phyloP scores from a whole-genome alignment of 805 yeast species.

The Sugiyamaella chiloensis region DNA sequence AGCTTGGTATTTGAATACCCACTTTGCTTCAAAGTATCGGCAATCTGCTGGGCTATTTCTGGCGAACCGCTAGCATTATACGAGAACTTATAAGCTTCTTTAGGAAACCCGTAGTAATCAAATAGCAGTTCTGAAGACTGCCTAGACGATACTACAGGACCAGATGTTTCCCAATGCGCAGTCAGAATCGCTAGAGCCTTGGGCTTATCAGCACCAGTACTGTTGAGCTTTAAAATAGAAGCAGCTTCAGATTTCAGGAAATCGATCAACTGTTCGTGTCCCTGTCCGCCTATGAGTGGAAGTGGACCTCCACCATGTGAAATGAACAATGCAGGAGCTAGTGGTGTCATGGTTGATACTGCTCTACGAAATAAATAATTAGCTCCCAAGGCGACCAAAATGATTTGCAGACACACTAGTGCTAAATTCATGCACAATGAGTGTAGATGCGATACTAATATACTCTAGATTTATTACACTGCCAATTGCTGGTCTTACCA shows the following conservation, averaged over 20 bases:
- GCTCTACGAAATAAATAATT: too few relatives aligned
- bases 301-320: conserved; percentile 16
- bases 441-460: too few relatives aligned
- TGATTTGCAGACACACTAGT: too few relatives aligned
- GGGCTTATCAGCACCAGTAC: not conserved
- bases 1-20: conserved; percentile 2
- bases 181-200: conserved; percentile 10
- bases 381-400: too few relatives aligned
- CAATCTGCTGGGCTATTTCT: conserved; percentile 4
- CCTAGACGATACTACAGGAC: conserved; percentile 11
- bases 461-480: too few relatives aligned
- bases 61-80: conserved; percentile 7
- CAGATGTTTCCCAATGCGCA: conserved; percentile 15
- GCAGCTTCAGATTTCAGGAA: conserved; percentile 8
- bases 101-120: conserved; percentile 12
- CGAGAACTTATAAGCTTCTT: conserved; percentile 8
- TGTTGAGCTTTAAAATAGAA: conserved; percentile 3
- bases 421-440: too few relatives aligned
- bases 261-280: conserved; percentile 6
- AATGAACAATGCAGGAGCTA: conserved; percentile 13
- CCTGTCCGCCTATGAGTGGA: conserved; percentile 10
- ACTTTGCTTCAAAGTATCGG: conserved; percentile 5
- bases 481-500: too few relatives aligned
- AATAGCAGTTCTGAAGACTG: conserved; percentile 4
- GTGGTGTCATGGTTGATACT: not conserved